Evolutionary conservation across 371 early-diverging fungal genomes (phyloP).

Genomic region (Mortierella sp.): DNA sequence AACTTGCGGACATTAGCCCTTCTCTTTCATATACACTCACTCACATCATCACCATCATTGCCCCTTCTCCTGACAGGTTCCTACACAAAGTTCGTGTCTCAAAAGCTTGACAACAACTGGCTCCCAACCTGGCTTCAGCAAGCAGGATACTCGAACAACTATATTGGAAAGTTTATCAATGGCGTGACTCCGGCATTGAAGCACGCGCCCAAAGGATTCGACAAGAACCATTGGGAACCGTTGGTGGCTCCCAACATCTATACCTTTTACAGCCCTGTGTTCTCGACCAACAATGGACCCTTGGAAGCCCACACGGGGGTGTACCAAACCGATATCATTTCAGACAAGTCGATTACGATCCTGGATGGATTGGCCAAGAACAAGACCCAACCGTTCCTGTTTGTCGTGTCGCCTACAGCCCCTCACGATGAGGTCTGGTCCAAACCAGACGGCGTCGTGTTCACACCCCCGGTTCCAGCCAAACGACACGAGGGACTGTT

Average conservation of each 20-base stretch:
- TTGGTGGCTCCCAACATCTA: conserved; percentile 72
- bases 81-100: conserved; percentile 61
- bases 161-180: conserved; percentile 76
- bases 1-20: too few species aligned
- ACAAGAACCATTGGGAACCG: conserved; percentile 62
- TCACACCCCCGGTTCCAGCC: conserved; percentile 42
- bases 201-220: conserved; percentile 57
- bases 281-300: conserved; percentile 65
- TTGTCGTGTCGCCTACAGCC: conserved; percentile 60
- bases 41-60: too few species aligned
- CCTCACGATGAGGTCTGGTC: conserved; percentile 56
- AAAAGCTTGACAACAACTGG: conserved; percentile 61
- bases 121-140: conserved; percentile 53
- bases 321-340: conserved; percentile 73
- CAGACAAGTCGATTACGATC: conserved; percentile 63
- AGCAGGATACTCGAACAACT: conserved; percentile 71
- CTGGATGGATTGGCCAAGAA: conserved; percentile 57
- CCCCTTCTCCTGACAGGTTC: conserved; percentile 44
- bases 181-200: conserved; percentile 54
- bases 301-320: conserved; percentile 59
- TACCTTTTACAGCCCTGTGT: conserved; percentile 66
- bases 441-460: neutral
- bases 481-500: conserved; percentile 61
- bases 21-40: too few species aligned
- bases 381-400: conserved; percentile 65